Base-by-base conservation (phyloP, 2,329 filamentous ascomycete genomes). In the Aspergillus sclerotialis region DNA sequence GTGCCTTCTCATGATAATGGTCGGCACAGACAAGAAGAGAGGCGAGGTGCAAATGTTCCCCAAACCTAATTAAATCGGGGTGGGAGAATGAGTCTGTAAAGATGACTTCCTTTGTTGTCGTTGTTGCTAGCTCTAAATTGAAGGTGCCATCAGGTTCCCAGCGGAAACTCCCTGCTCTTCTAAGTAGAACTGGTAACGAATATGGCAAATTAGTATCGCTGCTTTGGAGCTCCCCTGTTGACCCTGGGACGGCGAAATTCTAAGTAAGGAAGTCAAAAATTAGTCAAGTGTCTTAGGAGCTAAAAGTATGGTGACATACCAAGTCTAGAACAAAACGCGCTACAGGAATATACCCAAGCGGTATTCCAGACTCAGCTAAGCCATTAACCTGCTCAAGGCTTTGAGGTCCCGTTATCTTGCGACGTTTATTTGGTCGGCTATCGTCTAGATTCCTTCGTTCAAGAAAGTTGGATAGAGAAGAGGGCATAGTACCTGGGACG, bases 311-410 rank as follows among this genome's bases (percentile, higher is more conserved):
- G 28, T 44, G 21, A 21, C 45, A 45, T 46, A 63, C 60, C 38
- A 63, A 37, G 32, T 46, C 44, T 36, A 63, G 32, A 32, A 38
- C 28, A 30, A 57, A 41, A 11, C 54, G 50, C 33, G 44, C 48
- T 18, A 64, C 39, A 25, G 56, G 50, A 31, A 64, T 54, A 37
- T 61, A 58, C 1, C 53, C 53, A 18, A 37, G n/a, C 28, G 53
- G 53, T 5, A 44, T 37, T 29, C 45, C 33, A 21, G 35, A 36
- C 3, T 30, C 16, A 5, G 47, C 46, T 5, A 48, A 11, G 1
- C 48, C 46, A 28, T 43, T 36, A 10, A 40, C 14, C 2, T 45
- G 15, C 7, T 37, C 28, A 11, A 58, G 38, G 12, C 44, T 53
- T 10, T 37, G 41, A 16, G 35, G 12, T 7, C 31, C 41, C 18